Percentiles rank a stretch among this genome's conserved stretches.
phyloP scores from a whole-genome alignment of 352 stramenopile species.

The Globisporangium orthogonon region DNA sequence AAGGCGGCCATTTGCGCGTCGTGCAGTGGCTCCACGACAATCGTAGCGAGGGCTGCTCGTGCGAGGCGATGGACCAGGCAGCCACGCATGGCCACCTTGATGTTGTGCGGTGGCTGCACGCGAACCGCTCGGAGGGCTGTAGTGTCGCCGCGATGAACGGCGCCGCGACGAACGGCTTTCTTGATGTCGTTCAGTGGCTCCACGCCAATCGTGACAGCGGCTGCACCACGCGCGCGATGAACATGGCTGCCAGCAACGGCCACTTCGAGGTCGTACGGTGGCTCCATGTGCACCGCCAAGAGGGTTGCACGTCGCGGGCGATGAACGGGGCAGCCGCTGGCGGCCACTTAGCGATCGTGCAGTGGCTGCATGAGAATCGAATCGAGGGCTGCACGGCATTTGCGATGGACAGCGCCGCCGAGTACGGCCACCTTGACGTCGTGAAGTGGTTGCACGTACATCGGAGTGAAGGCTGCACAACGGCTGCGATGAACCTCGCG shows the following conservation, averaged over 20 bases:
- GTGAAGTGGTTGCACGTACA: background rate
- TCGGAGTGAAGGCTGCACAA: background rate
- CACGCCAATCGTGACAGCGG: background rate
- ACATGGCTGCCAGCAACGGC: background rate
- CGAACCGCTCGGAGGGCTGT: slow-evolving; percentile 5
- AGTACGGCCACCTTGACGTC: background rate
- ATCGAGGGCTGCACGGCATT: background rate
- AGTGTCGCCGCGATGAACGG: background rate
- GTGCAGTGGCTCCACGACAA: background rate
- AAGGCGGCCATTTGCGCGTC: background rate
- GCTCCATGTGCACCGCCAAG: background rate
- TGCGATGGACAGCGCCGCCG: slow-evolving; percentile 1
- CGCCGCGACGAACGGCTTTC: background rate
- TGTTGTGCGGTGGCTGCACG: slow-evolving; percentile 10
- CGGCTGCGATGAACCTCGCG: slow-evolving; percentile 1
- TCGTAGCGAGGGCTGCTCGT: background rate
- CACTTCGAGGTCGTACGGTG: slow-evolving; percentile 3
- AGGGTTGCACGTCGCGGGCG: slow-evolving; percentile 2
- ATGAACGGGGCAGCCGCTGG: background rate
- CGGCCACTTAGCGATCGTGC: background rate
- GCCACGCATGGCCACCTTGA: slow-evolving; percentile 1
- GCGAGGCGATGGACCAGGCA: background rate
- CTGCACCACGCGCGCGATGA: background rate
- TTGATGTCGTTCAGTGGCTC: slow-evolving; percentile 2
- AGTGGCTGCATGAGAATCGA: background rate